Conservation (phyloP, 1,139 yeast genomes). For the Maudiozyma humilis region DNA sequence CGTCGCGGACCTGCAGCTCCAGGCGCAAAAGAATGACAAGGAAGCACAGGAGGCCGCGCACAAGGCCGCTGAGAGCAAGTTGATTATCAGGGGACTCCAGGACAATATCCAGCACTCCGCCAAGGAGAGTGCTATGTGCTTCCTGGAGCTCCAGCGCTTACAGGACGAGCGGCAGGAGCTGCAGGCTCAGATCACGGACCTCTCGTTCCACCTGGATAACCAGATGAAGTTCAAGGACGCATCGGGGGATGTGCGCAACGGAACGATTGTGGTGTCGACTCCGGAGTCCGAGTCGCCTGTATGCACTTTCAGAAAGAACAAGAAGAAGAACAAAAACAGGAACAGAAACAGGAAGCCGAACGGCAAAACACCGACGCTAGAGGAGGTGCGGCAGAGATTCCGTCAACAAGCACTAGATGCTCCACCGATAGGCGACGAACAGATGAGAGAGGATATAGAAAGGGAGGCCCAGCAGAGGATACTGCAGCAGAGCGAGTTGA, state of each 20-base stretch:
- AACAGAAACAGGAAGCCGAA: no score
- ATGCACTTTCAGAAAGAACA: constrained; percentile 1
- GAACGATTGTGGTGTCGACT: constrained; percentile 44
- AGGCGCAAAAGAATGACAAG: constrained; percentile 12
- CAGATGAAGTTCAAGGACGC: constrained; percentile 65
- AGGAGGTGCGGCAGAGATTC: constrained; percentile 1
- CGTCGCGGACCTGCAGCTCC: constrained; percentile 15
- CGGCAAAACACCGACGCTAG: constrained; percentile 4
- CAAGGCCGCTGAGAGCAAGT: constrained; percentile 39
- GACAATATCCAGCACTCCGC: constrained; percentile 40
- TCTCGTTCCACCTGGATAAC: constrained; percentile 74
- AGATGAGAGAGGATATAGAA: neutral
- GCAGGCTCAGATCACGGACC: no score
- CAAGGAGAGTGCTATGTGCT: constrained; percentile 35
- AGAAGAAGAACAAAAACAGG: constrained; percentile 12
- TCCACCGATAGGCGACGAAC: neutral
- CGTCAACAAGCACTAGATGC: no score
- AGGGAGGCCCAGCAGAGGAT: no score
- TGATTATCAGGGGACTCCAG: constrained; percentile 49
- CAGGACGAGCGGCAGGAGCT: no score
- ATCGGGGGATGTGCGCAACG: constrained; percentile 63
- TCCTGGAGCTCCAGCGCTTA: constrained; percentile 34
- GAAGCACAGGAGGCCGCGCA: constrained; percentile 7
- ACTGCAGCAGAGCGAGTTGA: no score
- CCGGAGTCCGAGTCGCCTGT: constrained; percentile 20